Evolutionary conservation across 225 moss, liverwort and hornwort species (phyloP), one percentile per base, ranked within the genome.

Genomic region (Bryum argenteum): DNA sequence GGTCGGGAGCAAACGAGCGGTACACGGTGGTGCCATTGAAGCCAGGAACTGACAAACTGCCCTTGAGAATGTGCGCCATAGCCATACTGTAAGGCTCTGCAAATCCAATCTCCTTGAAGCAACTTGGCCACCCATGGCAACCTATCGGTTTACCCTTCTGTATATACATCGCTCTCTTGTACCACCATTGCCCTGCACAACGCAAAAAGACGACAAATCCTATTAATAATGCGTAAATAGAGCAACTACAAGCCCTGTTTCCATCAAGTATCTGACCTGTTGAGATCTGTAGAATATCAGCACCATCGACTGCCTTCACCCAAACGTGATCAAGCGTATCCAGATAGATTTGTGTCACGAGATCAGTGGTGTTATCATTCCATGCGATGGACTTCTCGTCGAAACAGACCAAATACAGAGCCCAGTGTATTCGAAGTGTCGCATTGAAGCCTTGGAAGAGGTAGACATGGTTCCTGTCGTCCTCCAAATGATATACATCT

Each of bases 111-210:
- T 94, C 76, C 2, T 89, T 79, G 21, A 55, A 48, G 22, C 80
- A 51, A 74, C 22, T 39, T 74, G 80, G 78, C 55, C 17, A 48
- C 9, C 63, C 68, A 8, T 95, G 92, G 67, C 87, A 87, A 9
- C 92, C 92, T 9, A 92, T 47, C 6, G 82, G 33, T 58, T 84
- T 69, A 20, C 80, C 61, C 54, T 82, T 53, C 42, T 71, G 44
- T 0, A 89, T n/a, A 70, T 79, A 92, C 8, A 95, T 58, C 6
- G 71, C 79, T 54, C 63, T 43, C 62, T 95, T 90, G 70, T 82
- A 88, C 80, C 80, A 95, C 95, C 95, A 95, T 65, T 95, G 95
- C 12, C 93, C 91, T 54, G 72, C 1, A 69, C 51, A 38, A 61
- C 17, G 1, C 53, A 13, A 5, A 33, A 40, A 17, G 53, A 33